Conservation (phyloP, 805 yeast genomes). For the Grigorovia yakushimaensis region DNA sequence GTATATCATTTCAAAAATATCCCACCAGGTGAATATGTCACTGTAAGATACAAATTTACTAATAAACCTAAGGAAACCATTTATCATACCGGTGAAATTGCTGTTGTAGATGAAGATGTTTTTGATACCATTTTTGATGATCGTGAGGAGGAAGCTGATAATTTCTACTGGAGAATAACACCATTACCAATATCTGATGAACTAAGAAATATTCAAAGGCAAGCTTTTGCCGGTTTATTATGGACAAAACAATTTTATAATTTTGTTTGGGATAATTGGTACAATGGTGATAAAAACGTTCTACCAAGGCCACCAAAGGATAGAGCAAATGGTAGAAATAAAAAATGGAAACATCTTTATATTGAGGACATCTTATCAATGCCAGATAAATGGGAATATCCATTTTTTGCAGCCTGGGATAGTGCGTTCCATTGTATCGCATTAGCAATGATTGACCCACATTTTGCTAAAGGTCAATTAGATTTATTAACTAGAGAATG, state of each 20-base stretch:
- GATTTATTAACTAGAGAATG: conserved; percentile 84
- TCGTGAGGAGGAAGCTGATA: conserved; percentile 83
- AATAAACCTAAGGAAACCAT: conserved; percentile 26
- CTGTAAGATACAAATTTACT: conserved; percentile 68
- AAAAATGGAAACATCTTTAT: conserved; percentile 83
- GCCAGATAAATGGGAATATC: conserved; percentile 96
- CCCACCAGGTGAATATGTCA: conserved; percentile 84
- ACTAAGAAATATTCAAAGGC: conserved; percentile 77
- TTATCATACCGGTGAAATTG: conserved; percentile 25
- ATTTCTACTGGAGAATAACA: conserved; percentile 79
- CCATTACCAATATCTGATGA: conserved; percentile 80
- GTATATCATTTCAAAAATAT: conserved; percentile 74
- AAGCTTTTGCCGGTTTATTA: conserved; percentile 85
- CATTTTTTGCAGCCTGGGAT: conserved; percentile 96
- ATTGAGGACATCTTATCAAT: conserved; percentile 79
- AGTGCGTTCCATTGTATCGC: conserved; percentile 93
- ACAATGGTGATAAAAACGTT: conserved; percentile 69
- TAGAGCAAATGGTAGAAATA: conserved; percentile 76
- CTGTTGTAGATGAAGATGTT: conserved; percentile 57
- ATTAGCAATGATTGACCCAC: conserved; percentile 86
- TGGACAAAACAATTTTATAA: conserved; percentile 93
- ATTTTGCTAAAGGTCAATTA: conserved; percentile 80
- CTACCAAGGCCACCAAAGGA: conserved; percentile 68
- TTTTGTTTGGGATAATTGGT: conserved; percentile 81
- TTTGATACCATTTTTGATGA: conserved; percentile 61